Evolutionary conservation across 1,284 basidiomycete genomes (phyloP).

Genomic region (Cerrena zonata): DNA sequence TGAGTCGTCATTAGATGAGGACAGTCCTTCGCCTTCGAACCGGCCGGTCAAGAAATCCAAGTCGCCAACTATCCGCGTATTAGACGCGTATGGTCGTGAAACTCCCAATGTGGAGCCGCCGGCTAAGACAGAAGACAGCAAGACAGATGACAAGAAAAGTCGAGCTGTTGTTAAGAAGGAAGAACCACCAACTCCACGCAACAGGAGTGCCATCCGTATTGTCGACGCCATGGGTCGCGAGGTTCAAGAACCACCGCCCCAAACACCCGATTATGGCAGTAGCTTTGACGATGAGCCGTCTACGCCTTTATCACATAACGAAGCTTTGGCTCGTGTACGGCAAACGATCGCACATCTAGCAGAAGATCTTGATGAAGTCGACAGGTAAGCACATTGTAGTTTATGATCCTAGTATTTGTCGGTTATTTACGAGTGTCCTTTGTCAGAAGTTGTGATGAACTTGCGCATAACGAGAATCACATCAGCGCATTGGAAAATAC

Average conservation of each 20-base stretch:
- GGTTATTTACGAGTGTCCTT: too few species aligned
- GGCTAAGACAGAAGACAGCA: not conserved
- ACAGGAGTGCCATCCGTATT: conserved; percentile 45
- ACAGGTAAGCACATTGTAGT: conserved; percentile 39
- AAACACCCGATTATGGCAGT: conserved; percentile 16
- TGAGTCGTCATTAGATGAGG: conserved; percentile 12
- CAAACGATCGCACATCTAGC: conserved; percentile 51
- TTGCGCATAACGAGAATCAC: conserved; percentile 35
- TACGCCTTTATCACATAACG: conserved; percentile 38
- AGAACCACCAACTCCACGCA: conserved; percentile 28
- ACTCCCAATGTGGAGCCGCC: conserved; percentile 18
- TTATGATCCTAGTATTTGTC: conserved; percentile 13
- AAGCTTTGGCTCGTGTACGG: conserved; percentile 51
- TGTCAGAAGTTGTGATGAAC: conserved; percentile 31
- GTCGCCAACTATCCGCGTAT: conserved; percentile 47
- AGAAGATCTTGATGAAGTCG: conserved; percentile 48
- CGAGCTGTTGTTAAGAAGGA: not conserved
- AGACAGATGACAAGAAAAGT: not conserved
- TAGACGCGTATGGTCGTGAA: conserved; percentile 55
- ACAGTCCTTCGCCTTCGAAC: conserved; percentile 16
- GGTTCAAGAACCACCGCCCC: conserved; percentile 36
- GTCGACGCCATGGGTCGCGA: conserved; percentile 66
- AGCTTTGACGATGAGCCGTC: conserved; percentile 18
- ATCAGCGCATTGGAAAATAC: conserved; percentile 47
- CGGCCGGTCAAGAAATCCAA: conserved; percentile 4